Evolutionary conservation across 352 stramenopile genomes (phyloP), one percentile per base, ranked within the genome.

Genomic region (Phytophthora brassicae): DNA sequence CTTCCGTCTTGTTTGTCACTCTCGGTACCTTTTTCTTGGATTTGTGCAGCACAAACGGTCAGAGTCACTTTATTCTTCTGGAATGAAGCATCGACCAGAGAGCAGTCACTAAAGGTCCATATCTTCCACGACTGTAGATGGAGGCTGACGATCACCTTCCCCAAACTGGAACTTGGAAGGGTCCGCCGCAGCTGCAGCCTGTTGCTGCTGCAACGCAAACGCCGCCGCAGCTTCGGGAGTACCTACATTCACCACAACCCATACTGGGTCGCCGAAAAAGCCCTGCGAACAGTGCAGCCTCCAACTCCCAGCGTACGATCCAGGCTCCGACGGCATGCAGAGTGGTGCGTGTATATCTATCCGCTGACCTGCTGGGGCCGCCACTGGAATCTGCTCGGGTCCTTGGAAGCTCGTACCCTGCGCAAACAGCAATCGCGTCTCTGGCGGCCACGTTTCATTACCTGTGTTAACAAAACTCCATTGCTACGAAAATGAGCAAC

Each of bases 381-480:
- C 46, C n/a, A 93, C 74, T 9, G 70, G 56, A 50, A 90, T 77
- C 33, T 87, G 64, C 35, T 89, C 53, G 1, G 78, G 84, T 0
- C 75, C 81, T 31, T 79, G 56, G 45, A 95, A 88, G 35, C 63
- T 78, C 31, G 84, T 75, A 28, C 86, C 86, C 22, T 92, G 82
- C 1, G 70, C 66, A 58, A 93, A 92, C 45, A 90, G 63, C 14
- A 95, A 60, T 20, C 54, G 61, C 47, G 84, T 92, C 29, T 77
- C 70, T 12, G 56, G 56, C 2, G 84, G 86, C 86, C 86, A 95
- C 31, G 77, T 36, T 11, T 68, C 57, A 16, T 50, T 57, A 4
- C 84, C 81, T 20, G 68, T 72, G 55, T 95, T 95, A 8, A 89
- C 74, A 79, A 92, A 95, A 38, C 54, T 88, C 80, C 81, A 92